Base-by-base conservation (phyloP, 768 basidiomycete genomes). In the Coprinopsis strossmayeri region DNA sequence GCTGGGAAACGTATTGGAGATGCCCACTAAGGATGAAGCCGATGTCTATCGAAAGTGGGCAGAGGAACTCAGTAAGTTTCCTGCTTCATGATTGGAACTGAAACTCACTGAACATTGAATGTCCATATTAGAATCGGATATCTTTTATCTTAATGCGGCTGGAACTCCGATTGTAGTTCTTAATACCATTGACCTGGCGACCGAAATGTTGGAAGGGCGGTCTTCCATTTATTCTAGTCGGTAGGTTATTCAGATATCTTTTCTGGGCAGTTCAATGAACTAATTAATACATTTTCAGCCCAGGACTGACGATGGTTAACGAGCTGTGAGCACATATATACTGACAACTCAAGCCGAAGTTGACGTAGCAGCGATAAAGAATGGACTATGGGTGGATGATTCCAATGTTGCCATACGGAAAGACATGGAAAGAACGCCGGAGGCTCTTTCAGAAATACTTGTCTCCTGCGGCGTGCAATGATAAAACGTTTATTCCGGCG, bases 361-460 rank as follows among this genome's bases (percentile, higher is more conserved):
- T 35, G 21, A 2, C 5, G 24, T 27, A 12, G 15, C 38, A 15
- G n/a, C 39, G 2, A 3, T 25, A 15, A 15, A 51, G 35, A 5
- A 45, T 45, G 34, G 50, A 45, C 21, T 46, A 35, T 44, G 48
- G 49, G 13, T 59, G 55, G 55, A 35, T 61, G 3, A 46, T 59
- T 15, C 37, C 52, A 1, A 30, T 34, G 10, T 46, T 59, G 52
- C 50, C 51, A 1, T 63, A 63, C 38, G 58, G 58, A 3, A 50
- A 59, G 10, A 44, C 49, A 15, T 63, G 61, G 61, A 55, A 52
- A 40, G 53, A 59, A 11, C 50, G 56, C 2, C 34, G 61, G 18
- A 51, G 52, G 21, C 34, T 61, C 5, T 61, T 63, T 35, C 53
- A 56, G 2, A 46, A 59, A 34, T 50, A 61, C 38, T 59, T 61